Evolutionary conservation across 345 rosid genomes (phyloP).

Genomic region (Noccaea caerulescens): DNA sequence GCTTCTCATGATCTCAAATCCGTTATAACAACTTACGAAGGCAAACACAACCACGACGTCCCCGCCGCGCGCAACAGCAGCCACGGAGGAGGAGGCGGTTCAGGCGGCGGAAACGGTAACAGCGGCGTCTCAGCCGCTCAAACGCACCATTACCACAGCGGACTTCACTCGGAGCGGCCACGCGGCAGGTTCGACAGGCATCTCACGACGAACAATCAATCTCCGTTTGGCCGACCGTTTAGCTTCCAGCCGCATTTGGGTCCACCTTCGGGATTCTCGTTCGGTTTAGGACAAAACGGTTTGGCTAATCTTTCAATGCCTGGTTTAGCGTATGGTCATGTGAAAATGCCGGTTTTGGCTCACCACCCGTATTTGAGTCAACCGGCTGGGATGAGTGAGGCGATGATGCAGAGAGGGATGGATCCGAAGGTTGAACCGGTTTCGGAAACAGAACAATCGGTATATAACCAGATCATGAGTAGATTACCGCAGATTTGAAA

Average conservation of each 20-base stretch:
- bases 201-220: constrained; percentile 45
- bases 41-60: constrained; percentile 98
- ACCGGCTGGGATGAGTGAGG: constrained; percentile 57
- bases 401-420: constrained; percentile 72
- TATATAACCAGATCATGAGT: constrained; percentile 81
- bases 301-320: constrained; percentile 68
- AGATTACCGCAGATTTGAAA: constrained; percentile 64
- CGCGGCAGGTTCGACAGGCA: constrained; percentile 68
- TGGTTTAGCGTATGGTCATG: constrained; percentile 66
- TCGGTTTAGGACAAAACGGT: constrained; percentile 66
- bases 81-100: constrained; percentile 50
- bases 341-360: constrained; percentile 62
- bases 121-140: constrained; percentile 50
- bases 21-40: constrained; percentile 94
- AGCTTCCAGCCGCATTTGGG: constrained; percentile 67
- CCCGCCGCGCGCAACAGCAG: constrained; percentile 88
- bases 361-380: constrained; percentile 68
- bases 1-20: constrained; percentile 97
- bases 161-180: constrained; percentile 60
- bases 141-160: constrained; percentile 41
- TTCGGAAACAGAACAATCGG: constrained; percentile 60
- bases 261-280: constrained; percentile 63
- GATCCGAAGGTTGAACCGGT: constrained; percentile 77
- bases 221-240: constrained; percentile 66
- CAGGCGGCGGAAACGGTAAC: constrained; percentile 31